Percentiles rank a stretch among this genome's conserved stretches.
Conservation (phyloP, 176 grass and related monocot genomes). For the Oropetium thomaeum region DNA sequence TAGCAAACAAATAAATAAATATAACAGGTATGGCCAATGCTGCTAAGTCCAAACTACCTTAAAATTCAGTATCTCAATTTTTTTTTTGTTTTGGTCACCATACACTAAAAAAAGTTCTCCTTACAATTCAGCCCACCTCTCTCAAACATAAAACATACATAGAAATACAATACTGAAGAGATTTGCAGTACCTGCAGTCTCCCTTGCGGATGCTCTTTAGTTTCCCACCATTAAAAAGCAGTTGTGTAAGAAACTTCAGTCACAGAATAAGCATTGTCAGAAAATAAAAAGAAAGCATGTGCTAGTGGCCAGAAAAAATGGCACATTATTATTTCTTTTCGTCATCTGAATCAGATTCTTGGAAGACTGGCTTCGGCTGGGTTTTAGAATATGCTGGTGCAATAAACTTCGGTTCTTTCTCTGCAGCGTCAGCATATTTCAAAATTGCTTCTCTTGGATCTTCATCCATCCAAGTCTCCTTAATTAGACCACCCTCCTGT, state of each 20-base stretch:
- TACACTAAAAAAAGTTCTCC: neutral
- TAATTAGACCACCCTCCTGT: conserved; percentile 97
- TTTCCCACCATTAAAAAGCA: too few species aligned
- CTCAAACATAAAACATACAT: neutral
- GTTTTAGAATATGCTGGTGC: conserved; percentile 91
- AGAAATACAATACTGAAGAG: neutral
- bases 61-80: neutral
- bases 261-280: too few species aligned
- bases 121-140: neutral
- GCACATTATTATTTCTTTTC: conserved; percentile 62
- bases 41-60: neutral
- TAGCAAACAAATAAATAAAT: too few species aligned
- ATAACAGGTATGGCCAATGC: too few species aligned
- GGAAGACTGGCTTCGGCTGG: conserved; percentile 77
- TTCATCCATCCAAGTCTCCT: conserved; percentile 98
- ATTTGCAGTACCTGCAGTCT: neutral
- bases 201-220: conserved; percentile 2
- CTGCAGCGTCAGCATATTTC: conserved; percentile 91
- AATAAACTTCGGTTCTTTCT: conserved; percentile 90
- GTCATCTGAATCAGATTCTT: conserved; percentile 83
- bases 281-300: too few species aligned
- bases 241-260: too few species aligned
- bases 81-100: neutral
- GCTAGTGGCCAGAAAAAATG: neutral
- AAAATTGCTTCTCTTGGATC: conserved; percentile 99